phyloP scores from a whole-genome alignment of 2,329 filamentous ascomycete genomes.

The Chaetomium globosum region DNA sequence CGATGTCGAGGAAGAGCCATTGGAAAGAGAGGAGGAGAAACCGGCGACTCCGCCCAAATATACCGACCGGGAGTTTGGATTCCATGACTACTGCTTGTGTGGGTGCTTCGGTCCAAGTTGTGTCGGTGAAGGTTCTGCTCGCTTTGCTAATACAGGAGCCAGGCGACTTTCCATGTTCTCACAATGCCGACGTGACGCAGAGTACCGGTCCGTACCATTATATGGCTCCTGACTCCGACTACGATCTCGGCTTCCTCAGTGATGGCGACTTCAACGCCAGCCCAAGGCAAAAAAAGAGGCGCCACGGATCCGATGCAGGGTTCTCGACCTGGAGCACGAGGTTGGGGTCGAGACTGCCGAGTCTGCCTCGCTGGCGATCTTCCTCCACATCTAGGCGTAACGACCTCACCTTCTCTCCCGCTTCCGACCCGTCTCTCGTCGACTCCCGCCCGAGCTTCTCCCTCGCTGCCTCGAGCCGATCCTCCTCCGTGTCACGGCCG shows the following conservation, averaged over 20 bases:
- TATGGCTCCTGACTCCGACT: conserved; percentile 56
- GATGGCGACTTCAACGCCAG: conserved; percentile 60
- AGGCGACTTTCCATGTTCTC: conserved; percentile 66
- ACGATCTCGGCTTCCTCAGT: conserved; percentile 68
- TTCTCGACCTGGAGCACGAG: conserved; percentile 66
- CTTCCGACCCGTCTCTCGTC: conserved; percentile 75
- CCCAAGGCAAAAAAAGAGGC: conserved; percentile 57
- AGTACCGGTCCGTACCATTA: conserved; percentile 46
- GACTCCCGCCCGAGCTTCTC: conserved; percentile 72
- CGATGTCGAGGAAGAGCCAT: conserved; percentile 81
- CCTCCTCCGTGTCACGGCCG: conserved; percentile 73
- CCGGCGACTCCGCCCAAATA: conserved; percentile 54
- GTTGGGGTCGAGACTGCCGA: conserved; percentile 63
- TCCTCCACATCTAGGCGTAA: conserved; percentile 51
- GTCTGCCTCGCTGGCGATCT: conserved; percentile 55
- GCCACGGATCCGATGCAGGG: conserved; percentile 60
- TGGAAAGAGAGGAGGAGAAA: conserved; percentile 66
- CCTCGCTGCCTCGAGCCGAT: conserved; percentile 70
- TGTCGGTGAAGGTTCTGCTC: background rate
- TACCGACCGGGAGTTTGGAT: conserved; percentile 48
- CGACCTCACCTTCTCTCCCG: conserved; percentile 59
- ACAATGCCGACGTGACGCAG: conserved; percentile 51
- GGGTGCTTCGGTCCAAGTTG: conserved; percentile 47
- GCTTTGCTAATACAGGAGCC: conserved; percentile 25
- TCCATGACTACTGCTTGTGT: conserved; percentile 77